These are phyloP conservation scores for Cladosporium sp. DNA, from an alignment of 2,329 filamentous ascomycete genomes.

Conservation along the genomic window DNA sequence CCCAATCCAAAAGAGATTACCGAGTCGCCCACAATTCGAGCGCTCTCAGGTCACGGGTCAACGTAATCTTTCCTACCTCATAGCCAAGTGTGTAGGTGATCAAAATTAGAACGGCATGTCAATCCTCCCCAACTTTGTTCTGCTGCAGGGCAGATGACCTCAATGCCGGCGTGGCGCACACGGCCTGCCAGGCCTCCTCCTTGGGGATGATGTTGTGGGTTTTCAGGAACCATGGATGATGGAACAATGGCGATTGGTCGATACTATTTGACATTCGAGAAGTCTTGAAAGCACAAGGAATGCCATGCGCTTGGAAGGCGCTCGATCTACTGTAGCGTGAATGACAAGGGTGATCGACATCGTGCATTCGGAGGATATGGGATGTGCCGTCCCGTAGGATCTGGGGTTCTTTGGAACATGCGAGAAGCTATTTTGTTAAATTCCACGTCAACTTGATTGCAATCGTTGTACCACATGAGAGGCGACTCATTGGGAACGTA, in stretches of 20 bases:
- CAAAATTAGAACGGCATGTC: neutral
- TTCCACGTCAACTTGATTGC: too few species aligned
- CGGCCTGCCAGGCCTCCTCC: neutral
- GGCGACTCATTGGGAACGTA: too few species aligned
- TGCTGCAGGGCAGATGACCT: neutral
- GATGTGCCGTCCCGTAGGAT: neutral
- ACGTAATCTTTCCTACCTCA: neutral
- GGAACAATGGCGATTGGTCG: neutral
- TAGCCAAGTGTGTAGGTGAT: neutral
- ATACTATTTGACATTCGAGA: constrained; percentile 3
- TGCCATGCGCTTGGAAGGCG: constrained; percentile 5
- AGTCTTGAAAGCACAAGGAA: constrained; percentile 2
- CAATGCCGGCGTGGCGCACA: neutral
- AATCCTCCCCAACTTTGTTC: neutral
- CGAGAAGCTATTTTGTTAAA: neutral
- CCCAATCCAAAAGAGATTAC: neutral
- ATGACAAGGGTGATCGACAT: neutral
- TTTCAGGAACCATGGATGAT: constrained; percentile 3
- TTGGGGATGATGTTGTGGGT: neutral
- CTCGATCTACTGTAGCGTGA: neutral
- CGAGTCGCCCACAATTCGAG: neutral
- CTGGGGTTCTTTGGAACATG: neutral
- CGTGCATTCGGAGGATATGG: neutral
- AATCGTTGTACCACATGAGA: too few species aligned
- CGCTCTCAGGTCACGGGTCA: neutral